These are phyloP conservation scores for Calocybe indica DNA, from an alignment of 768 basidiomycete genomes.

Conservation along the genomic window DNA sequence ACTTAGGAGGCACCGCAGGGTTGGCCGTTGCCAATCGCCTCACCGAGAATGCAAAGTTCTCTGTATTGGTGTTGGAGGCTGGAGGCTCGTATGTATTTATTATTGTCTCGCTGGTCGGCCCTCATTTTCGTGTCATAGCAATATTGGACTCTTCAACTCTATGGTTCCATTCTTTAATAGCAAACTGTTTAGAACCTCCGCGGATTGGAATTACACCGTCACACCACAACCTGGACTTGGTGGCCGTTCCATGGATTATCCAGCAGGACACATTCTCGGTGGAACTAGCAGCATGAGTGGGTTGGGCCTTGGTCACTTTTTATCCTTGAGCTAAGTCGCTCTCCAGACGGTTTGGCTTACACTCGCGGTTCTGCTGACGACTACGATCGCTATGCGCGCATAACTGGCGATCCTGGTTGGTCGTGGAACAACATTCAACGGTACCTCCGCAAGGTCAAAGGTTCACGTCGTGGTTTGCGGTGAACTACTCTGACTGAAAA, in stretches of 20 bases:
- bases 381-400: conserved; percentile 23
- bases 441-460: conserved; percentile 17
- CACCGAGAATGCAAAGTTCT: conserved; percentile 10
- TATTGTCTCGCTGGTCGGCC: not conserved
- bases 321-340: not conserved
- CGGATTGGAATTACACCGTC: conserved; percentile 16
- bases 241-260: conserved; percentile 10
- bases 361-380: conserved; percentile 28
- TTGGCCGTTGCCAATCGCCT: conserved; percentile 15
- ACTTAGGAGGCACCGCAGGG: conserved; percentile 15
- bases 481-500: not conserved
- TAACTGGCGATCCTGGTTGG: conserved; percentile 25
- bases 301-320: not conserved
- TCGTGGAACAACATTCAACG: conserved; percentile 23
- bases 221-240: conserved; percentile 7
- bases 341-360: conserved; percentile 13
- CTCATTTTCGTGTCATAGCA: conserved; percentile 1
- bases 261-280: conserved; percentile 14
- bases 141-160: conserved; percentile 8
- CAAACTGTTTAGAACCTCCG: conserved; percentile 8
- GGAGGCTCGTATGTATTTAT: conserved; percentile 12
- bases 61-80: conserved; percentile 15
- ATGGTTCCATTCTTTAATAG: conserved; percentile 15
- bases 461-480: not conserved
- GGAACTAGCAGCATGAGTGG: conserved; percentile 13